A percentile compares a stretch with the other conserved stretches of the same genome.
Evolutionary conservation across 768 basidiomycete species (phyloP).

Genomic region (Phanerochaete carnosa): DNA sequence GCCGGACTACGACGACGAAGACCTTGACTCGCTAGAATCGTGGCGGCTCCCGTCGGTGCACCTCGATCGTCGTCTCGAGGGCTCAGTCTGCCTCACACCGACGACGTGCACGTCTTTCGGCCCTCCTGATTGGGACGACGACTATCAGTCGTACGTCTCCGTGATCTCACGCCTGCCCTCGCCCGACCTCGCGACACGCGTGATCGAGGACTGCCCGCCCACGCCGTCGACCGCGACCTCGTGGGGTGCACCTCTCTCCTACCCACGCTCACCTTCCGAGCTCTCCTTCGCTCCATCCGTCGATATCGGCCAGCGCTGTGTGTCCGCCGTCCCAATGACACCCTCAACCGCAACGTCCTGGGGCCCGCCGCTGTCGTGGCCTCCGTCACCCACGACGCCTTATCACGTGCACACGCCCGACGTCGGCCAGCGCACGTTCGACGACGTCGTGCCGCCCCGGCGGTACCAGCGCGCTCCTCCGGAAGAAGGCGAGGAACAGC

Average conservation of each 20-base stretch:
- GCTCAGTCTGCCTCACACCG: slow-evolving; percentile 56
- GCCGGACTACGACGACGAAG: slow-evolving; percentile 33
- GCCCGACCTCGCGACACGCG: slow-evolving; percentile 42
- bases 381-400: slow-evolving; percentile 34
- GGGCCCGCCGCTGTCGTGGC: slow-evolving; percentile 44
- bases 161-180: slow-evolving; percentile 42
- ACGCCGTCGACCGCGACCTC: slow-evolving; percentile 46
- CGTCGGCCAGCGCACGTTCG: slow-evolving; percentile 41
- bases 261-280: slow-evolving; percentile 33
- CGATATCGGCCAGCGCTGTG: slow-evolving; percentile 37
- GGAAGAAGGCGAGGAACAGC: background rate
- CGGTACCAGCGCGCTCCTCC: background rate
- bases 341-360: slow-evolving; percentile 46
- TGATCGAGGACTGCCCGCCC: slow-evolving; percentile 35
- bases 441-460: slow-evolving; percentile 33
- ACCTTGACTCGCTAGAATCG: slow-evolving; percentile 36
- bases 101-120: slow-evolving; percentile 55
- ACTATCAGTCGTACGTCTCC: slow-evolving; percentile 30
- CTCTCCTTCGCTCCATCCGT: slow-evolving; percentile 1
- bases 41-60: slow-evolving; percentile 51
- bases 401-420: slow-evolving; percentile 39
- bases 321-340: slow-evolving; percentile 37
- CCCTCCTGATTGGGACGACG: slow-evolving; percentile 43
- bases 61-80: slow-evolving; percentile 47
- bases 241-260: slow-evolving; percentile 48